Evolutionary conservation across 495 filamentous ascomycete genomes (phyloP).

Genomic region (Aspergillus bridgeri): DNA sequence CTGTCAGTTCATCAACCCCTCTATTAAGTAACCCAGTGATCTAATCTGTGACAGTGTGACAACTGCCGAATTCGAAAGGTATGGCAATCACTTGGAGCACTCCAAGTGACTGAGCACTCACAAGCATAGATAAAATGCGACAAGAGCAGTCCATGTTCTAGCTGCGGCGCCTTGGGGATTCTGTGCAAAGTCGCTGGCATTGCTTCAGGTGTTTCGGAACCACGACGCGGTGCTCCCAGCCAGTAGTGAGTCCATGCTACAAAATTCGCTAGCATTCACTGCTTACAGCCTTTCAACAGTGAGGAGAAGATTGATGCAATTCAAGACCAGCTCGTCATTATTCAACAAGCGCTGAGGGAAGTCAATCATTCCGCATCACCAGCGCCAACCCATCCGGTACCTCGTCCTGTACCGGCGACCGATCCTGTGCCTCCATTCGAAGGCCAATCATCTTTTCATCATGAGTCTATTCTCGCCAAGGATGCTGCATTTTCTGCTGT

Average conservation of each 20-base stretch:
- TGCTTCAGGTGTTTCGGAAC: not conserved
- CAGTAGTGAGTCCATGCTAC: slow-evolving; percentile 16
- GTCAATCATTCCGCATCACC: slow-evolving; percentile 12
- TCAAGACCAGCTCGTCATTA: slow-evolving; percentile 20
- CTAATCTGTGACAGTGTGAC: slow-evolving; percentile 17
- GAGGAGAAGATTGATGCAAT: slow-evolving; percentile 21
- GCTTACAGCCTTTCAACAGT: not conserved
- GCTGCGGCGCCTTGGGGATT: slow-evolving; percentile 21
- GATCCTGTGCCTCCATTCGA: slow-evolving; percentile 22
- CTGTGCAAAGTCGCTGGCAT: slow-evolving; percentile 13
- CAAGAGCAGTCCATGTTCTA: slow-evolving; percentile 22
- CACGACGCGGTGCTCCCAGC: slow-evolving; percentile 4
- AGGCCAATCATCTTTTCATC: slow-evolving; percentile 27
- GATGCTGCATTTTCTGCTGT: slow-evolving; percentile 25
- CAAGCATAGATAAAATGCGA: slow-evolving; percentile 23
- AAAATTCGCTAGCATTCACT: not conserved
- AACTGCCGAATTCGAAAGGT: slow-evolving; percentile 30
- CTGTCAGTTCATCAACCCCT: not conserved
- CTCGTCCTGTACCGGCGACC: slow-evolving; percentile 7
- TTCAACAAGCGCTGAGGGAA: slow-evolving; percentile 17
- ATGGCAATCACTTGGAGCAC: not conserved
- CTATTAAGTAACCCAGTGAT: not conserved
- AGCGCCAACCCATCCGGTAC: not conserved
- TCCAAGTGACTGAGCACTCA: not conserved
- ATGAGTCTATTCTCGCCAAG: slow-evolving; percentile 23